Evolutionary conservation across 2,329 filamentous ascomycete genomes (phyloP), one percentile per base, ranked within the genome.

Genomic region (Xylaria sp.): DNA sequence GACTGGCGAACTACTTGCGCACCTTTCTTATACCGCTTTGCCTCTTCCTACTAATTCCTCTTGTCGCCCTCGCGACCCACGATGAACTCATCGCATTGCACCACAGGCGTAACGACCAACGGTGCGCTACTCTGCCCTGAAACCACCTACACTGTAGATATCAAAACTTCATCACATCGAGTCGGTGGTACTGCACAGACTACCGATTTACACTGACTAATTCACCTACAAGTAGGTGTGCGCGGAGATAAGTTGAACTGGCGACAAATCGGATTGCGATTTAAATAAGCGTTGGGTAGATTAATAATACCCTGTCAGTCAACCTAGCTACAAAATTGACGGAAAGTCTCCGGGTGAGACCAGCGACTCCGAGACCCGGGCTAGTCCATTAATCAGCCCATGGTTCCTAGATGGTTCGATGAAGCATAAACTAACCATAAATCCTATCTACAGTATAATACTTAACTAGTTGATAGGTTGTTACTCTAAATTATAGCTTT

Each of bases 301-400:
- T 70, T 70, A 70, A 70, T 70, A 70, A 67, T 69, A 33, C 58
- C 17, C 40, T n/a, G 33, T 53, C 51, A 13, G 10, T 63, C 46
- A 48, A 59, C 26, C 17, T 36, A n/a, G 59, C 17, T 31, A 23
- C 44, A 62, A 42, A 13, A 2, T 10, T 23, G 23, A 59, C 15
- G 26, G 38, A 66, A 63, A 59, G 46, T 67, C 53, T 62, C 54
- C 65, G 65, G 51, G 20, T 4, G 46, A 51, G 61, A 57, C 51
- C 26, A 31, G 17, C 49, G 40, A 31, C 20, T 17, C 58, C 4
- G 15, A 15, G 23, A 11, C 23, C 58, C 4, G 15, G 26, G 23
- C 23, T 28, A 17, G 48, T 31, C 20, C 38, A 56, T 65, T 33
- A 3, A 48, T 59, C 23, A 61, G 63, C 57, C 58, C 56, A 57